Base-by-base conservation (phyloP, 495 filamentous ascomycete genomes). In the Chaetomium fimeti region DNA sequence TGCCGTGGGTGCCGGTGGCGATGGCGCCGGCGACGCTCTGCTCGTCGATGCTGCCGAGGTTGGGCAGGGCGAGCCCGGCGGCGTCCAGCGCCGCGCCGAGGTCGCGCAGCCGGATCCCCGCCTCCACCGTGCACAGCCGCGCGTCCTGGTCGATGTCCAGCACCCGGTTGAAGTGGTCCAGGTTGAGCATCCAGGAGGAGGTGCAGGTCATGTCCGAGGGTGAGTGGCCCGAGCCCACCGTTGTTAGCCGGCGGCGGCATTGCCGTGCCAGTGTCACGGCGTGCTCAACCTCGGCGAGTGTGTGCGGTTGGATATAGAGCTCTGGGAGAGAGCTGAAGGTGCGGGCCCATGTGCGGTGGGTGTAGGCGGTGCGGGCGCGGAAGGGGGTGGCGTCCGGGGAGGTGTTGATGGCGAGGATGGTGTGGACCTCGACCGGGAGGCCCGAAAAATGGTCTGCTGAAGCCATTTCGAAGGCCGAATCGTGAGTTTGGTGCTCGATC, bases 21-120 rank as follows among this genome's bases (percentile, higher is more conserved):
- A 98, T 93, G 28, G 92, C 94, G 25, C 94, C 94, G 15, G 91
- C 94, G 68, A 98, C 88, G 57, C 90, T 93, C 80, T 98, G 94
- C 65, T 91, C 84, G 69, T 96, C 91, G 71, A 98, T 98, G 74
- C 91, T 96, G 11, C 94, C 94, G 55, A 98, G 80, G 70, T 92
- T 96, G 24, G 89, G 89, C 81, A 98, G 84, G 13, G 91, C 88
- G 61, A 97, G 81, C 9, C 91, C 91, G 64, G 86, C 72, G 57
- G 86, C 83, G 60, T 89, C 88, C 58, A 97, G 82, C 62, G 84
- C 83, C 20, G 79, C 77, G 36, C 88, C 84, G 53, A 98, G 80
- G 54, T 88, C 79, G 63, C 82, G 82, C 51, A 98, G 77, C 57
- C 93, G 80, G 62, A 98, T 97, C 1, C 94, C 94, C 4, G 88